Evolutionary conservation across 108 stramenopile species (phyloP).

Genomic region (Schizochytrium sp.): DNA sequence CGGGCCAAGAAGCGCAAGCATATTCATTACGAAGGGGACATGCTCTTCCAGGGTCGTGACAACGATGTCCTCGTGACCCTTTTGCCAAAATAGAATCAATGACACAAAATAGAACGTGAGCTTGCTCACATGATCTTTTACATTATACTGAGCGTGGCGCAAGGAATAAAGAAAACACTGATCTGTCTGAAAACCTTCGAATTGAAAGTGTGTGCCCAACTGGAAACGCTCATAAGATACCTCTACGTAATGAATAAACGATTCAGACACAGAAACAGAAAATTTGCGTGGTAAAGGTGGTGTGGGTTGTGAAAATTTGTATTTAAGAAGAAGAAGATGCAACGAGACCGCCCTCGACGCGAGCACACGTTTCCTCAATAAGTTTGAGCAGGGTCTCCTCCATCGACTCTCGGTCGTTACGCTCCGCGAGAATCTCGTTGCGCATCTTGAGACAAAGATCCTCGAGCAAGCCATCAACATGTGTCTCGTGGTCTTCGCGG

Average conservation of each 20-base stretch:
- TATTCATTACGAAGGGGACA: constrained; percentile 16
- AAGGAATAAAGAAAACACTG: no score
- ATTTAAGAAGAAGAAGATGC: background rate
- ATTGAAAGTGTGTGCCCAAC: no score
- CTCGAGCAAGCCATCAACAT: background rate
- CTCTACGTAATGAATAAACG: no score
- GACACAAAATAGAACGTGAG: no score
- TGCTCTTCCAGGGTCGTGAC: constrained; percentile 12
- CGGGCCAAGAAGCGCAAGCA: constrained; percentile 18
- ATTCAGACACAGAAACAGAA: no score
- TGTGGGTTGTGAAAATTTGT: no score
- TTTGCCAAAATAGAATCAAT: background rate
- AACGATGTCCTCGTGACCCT: background rate
- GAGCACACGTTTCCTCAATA: background rate
- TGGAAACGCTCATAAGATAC: no score
- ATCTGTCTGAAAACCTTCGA: no score
- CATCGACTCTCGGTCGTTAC: background rate
- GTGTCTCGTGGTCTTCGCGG: background rate
- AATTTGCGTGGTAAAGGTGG: no score
- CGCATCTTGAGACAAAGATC: background rate
- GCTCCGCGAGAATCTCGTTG: background rate
- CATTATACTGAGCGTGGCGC: no score
- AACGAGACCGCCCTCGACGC: background rate
- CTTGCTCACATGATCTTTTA: no score
- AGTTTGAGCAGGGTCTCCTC: constrained; percentile 11